phyloP scores from a whole-genome alignment of 495 filamentous ascomycete species.

The Baudoinia panamericana region DNA sequence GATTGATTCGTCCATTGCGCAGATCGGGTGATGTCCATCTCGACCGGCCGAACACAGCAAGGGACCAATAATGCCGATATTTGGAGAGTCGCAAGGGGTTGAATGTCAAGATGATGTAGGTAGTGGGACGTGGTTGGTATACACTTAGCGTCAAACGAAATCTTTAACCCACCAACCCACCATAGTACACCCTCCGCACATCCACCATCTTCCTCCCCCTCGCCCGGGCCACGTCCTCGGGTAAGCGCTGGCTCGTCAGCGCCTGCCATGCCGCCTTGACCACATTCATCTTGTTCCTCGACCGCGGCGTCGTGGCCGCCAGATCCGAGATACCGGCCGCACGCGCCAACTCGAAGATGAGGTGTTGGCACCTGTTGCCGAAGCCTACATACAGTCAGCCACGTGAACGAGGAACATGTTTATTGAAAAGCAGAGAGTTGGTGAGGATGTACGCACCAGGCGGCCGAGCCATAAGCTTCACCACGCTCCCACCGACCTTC shows the following conservation, averaged over 20 bases:
- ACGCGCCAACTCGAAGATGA: slow-evolving; percentile 86
- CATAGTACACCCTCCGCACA: slow-evolving; percentile 94
- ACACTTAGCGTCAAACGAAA: too few relatives aligned
- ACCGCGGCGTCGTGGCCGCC: slow-evolving; percentile 60
- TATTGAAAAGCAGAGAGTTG: slow-evolving; percentile 1
- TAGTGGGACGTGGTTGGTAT: too few relatives aligned
- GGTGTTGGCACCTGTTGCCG: slow-evolving; percentile 74
- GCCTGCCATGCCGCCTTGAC: slow-evolving; percentile 82
- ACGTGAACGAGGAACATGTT: not conserved
- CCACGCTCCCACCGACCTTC: slow-evolving; percentile 60
- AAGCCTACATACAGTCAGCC: slow-evolving; percentile 46
- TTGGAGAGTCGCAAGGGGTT: too few relatives aligned
- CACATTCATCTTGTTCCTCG: slow-evolving; percentile 89
- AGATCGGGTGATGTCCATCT: too few relatives aligned
- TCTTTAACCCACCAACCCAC: slow-evolving; percentile 53
- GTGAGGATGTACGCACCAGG: slow-evolving; percentile 49
- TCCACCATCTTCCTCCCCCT: slow-evolving; percentile 90
- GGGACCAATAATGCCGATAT: too few relatives aligned
- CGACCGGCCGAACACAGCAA: too few relatives aligned
- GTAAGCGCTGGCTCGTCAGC: slow-evolving; percentile 65
- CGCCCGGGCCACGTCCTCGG: slow-evolving; percentile 75
- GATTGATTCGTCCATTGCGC: too few relatives aligned
- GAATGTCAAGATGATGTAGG: too few relatives aligned
- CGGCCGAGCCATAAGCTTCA: slow-evolving; percentile 63
- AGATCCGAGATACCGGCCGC: slow-evolving; percentile 75